Evolutionary conservation across 2,329 filamentous ascomycete genomes (phyloP), one percentile per base, ranked within the genome.

Genomic region (Phaeosphaeria sp.): DNA sequence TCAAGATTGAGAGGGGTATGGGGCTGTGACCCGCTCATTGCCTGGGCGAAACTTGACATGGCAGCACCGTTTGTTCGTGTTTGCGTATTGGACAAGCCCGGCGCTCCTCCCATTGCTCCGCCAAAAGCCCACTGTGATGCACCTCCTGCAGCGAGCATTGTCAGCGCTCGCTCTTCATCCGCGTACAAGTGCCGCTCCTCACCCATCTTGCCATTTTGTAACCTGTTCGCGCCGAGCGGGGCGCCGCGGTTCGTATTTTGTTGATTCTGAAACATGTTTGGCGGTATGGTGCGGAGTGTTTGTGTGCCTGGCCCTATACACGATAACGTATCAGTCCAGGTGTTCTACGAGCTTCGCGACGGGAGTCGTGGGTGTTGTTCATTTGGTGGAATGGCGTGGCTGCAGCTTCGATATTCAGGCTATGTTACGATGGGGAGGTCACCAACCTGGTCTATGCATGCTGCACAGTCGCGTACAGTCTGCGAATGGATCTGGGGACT

Each of bases 61-160:
- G 78, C 78, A 50, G 79, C 67, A 17, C 74, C 80, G 68, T 84
- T 81, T 64, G 78, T 78, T 71, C 83, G 80, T 70, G 83, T 76
- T 72, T 83, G 83, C 60, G 77, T 78, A 59, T 74, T 80, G 56
- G 82, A 79, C 58, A 86, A 74, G 53, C 81, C 81, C 59, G 83
- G 81, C 53, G 82, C 80, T 61, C 81, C 83, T 51, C 82, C 82
- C 70, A 84, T 81, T 44, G 84, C 83, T 53, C 83, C 75, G 49
- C 83, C 83, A 70, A 86, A 86, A 49, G 82, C 84, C 85, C 85
- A 87, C 71, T 83, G 83, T 60, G 83, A 80, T 67, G 81, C 82
- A 66, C 79, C 82, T 51, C 84, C 85, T 82, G 73, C 42, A 58
- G 22, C 45, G 24, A 55, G 36, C 22, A 17, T 15, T 7, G 57